These are phyloP conservation scores for Penicillium tannophilum DNA, from an alignment of 495 filamentous ascomycete genomes.

Conservation along the genomic window DNA sequence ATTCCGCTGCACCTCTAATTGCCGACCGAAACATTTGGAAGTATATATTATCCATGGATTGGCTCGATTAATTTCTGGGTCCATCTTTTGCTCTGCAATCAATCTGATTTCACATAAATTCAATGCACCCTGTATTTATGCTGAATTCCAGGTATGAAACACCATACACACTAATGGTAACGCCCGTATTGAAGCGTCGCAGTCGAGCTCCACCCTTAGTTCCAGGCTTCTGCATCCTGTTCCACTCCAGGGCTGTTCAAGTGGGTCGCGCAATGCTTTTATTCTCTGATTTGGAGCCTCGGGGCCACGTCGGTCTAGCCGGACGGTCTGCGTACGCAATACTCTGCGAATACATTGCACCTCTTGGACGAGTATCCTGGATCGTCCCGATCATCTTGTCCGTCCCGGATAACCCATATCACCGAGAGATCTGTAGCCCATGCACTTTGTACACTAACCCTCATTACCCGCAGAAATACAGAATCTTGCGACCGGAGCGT, in stretches of 20 bases:
- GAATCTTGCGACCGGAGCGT: neutral
- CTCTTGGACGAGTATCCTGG: neutral
- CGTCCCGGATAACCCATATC: neutral
- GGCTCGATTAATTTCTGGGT: neutral
- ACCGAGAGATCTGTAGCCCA: neutral
- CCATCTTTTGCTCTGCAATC: neutral
- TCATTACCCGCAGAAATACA: neutral
- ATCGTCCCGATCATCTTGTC: neutral
- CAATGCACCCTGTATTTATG: neutral
- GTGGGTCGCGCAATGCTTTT: constrained; percentile 28
- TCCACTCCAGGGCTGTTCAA: constrained; percentile 18
- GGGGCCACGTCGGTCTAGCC: constrained; percentile 17
- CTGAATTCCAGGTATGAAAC: constrained; percentile 4
- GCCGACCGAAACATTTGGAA: neutral
- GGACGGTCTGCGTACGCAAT: constrained; percentile 14
- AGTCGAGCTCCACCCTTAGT: constrained; percentile 27
- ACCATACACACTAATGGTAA: constrained; percentile 18
- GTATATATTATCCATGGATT: neutral
- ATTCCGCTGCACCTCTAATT: neutral
- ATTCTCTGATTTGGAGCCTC: constrained; percentile 25
- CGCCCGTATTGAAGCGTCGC: constrained; percentile 14
- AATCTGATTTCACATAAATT: neutral
- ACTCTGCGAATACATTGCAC: constrained; percentile 12
- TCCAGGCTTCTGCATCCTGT: constrained; percentile 20
- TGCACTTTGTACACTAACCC: neutral